These are phyloP conservation scores for Kwoniella mangroviensis DNA, from an alignment of 768 basidiomycete species.

Conservation along the genomic window DNA sequence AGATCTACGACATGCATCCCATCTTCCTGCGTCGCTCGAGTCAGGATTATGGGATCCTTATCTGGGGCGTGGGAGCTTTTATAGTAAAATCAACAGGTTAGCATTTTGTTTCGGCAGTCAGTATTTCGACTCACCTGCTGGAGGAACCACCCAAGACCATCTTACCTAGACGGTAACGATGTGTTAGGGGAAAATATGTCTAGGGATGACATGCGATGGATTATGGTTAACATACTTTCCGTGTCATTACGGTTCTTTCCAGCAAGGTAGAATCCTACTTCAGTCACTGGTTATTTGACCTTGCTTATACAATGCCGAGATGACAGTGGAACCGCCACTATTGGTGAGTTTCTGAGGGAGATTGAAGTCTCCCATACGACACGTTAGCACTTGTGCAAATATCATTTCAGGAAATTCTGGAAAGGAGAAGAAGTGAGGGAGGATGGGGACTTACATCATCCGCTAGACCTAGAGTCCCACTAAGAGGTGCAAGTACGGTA, in stretches of 20 bases:
- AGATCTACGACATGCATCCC: neutral
- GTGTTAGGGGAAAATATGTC: too few species aligned
- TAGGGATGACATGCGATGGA: neutral
- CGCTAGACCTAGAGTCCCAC: constrained; percentile 8
- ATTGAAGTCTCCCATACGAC: too few species aligned
- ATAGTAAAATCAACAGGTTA: neutral
- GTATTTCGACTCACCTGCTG: neutral
- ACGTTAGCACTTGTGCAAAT: neutral
- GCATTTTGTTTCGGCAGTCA: too few species aligned
- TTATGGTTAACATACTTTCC: neutral
- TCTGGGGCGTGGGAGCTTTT: neutral
- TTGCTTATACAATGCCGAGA: constrained; percentile 2
- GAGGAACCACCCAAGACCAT: constrained; percentile 9
- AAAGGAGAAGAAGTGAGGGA: too few species aligned
- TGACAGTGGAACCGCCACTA: neutral
- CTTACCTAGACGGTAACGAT: neutral
- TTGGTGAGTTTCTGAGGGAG: neutral
- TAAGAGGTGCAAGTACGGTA: neutral
- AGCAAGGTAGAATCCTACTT: constrained; percentile 10
- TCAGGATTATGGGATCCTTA: neutral
- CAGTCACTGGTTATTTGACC: neutral
- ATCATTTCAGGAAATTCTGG: neutral
- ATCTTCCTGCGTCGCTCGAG: neutral
- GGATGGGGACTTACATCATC: constrained; percentile 3
- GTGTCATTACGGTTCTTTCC: neutral